These are phyloP conservation scores for Epichloe festucae DNA, from an alignment of 2,329 filamentous ascomycete genomes.

Conservation along the genomic window DNA sequence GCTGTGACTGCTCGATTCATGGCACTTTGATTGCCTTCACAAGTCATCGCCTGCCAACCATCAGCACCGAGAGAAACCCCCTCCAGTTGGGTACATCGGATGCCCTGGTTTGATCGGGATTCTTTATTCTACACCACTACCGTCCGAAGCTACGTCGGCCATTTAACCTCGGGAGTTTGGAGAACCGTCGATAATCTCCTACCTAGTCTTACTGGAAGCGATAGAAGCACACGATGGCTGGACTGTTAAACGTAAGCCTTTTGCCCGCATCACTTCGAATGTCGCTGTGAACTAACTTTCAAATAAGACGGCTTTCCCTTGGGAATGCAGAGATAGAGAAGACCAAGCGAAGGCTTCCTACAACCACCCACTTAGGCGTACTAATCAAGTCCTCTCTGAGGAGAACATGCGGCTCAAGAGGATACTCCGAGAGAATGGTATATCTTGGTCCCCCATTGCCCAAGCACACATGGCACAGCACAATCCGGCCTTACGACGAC, in stretches of 20 bases:
- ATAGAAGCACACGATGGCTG: not conserved
- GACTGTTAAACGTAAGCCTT: not conserved
- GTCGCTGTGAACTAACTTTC: not conserved
- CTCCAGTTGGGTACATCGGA: not conserved
- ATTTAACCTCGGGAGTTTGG: not conserved
- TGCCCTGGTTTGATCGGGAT: not conserved
- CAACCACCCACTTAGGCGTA: conserved; percentile 33
- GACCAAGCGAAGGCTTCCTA: conserved; percentile 36
- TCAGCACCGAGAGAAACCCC: not conserved
- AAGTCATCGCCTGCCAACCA: not conserved
- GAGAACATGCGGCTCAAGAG: conserved; percentile 39
- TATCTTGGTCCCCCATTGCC: conserved; percentile 33
- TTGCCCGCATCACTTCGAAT: not conserved
- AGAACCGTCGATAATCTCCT: not conserved
- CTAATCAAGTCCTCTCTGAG: conserved; percentile 31
- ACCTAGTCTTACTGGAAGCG: not conserved
- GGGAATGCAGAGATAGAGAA: conserved; percentile 39
- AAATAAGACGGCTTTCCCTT: conserved; percentile 24
- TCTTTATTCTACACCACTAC: not conserved
- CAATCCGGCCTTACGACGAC: conserved; percentile 20
- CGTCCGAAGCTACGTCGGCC: not conserved
- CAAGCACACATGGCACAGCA: conserved; percentile 20
- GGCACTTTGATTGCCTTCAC: not conserved
- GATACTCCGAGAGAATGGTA: conserved; percentile 37
- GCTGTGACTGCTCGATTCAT: not conserved